Evolutionary conservation across 108 stramenopile species (phyloP).

Genomic region (Skeletonema costatum): DNA sequence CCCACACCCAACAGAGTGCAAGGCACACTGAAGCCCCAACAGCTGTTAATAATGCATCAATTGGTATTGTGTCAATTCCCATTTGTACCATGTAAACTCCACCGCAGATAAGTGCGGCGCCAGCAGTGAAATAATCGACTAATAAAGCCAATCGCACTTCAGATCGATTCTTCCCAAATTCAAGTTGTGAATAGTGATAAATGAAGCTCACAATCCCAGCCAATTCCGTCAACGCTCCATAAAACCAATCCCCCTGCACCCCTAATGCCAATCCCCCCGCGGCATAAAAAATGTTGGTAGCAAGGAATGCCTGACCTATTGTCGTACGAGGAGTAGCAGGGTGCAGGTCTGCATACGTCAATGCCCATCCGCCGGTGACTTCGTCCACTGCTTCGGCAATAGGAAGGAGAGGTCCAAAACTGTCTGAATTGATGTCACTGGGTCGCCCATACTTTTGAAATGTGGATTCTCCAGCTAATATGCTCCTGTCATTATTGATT

Average conservation of each 20-base stretch:
- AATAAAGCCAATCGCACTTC: conserved; percentile 74
- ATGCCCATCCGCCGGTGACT: conserved; percentile 68
- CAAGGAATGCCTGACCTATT: conserved; percentile 72
- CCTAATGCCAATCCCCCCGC: conserved; percentile 59
- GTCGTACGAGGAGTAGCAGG: conserved; percentile 64
- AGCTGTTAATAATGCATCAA: conserved; percentile 45
- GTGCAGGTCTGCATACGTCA: conserved; percentile 76
- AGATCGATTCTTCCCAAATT: conserved; percentile 50
- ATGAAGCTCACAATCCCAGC: conserved; percentile 69
- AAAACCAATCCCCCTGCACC: conserved; percentile 61
- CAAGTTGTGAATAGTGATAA: conserved; percentile 82
- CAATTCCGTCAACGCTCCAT: conserved; percentile 68
- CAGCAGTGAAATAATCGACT: conserved; percentile 76
- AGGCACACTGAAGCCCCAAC: conserved; percentile 50
- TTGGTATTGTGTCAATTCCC: conserved; percentile 46
- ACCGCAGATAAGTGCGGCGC: conserved; percentile 49
- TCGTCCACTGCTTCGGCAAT: conserved; percentile 66
- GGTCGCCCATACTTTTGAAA: conserved; percentile 4
- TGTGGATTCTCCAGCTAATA: background rate
- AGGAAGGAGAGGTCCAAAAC: conserved; percentile 56
- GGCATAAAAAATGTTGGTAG: conserved; percentile 78
- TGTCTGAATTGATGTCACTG: conserved; percentile 2
- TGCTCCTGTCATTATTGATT: conserved; percentile 6
- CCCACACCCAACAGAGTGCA: conserved; percentile 77
- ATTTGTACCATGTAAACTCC: conserved; percentile 49